Evolutionary conservation across 495 filamentous ascomycete genomes (phyloP).

Genomic region (Aspergillus asperescens): DNA sequence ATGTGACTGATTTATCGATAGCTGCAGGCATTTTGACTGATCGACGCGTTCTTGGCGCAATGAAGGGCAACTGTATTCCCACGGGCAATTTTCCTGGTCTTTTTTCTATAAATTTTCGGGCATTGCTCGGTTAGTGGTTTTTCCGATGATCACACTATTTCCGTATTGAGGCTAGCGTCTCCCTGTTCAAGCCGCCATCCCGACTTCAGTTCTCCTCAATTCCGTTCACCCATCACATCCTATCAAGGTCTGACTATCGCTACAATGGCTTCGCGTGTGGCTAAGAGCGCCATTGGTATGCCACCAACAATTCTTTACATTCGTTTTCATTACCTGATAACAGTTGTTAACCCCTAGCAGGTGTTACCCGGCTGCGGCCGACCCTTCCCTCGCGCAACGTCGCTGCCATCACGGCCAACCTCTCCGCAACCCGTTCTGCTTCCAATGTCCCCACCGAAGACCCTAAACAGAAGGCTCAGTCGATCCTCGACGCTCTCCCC

Average conservation of each 20-base stretch:
- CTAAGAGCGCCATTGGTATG: constrained; percentile 87
- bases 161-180: constrained; percentile 74
- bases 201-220: constrained; percentile 45
- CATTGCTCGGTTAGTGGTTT: constrained; percentile 33
- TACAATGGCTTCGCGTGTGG: constrained; percentile 94
- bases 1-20: constrained; percentile 21
- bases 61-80: background rate
- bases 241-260: constrained; percentile 33
- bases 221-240: constrained; percentile 40
- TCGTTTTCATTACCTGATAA: constrained; percentile 7
- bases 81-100: constrained; percentile 18
- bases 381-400: constrained; percentile 61
- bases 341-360: constrained; percentile 46
- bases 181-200: constrained; percentile 77
- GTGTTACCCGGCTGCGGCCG: constrained; percentile 84
- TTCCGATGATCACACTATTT: constrained; percentile 52
- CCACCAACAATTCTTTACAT: constrained; percentile 14
- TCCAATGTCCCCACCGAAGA: constrained; percentile 78
- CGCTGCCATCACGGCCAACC: constrained; percentile 62
- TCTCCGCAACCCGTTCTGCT: constrained; percentile 58
- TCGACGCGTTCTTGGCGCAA: background rate
- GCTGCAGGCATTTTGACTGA: constrained; percentile 31
- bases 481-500: constrained; percentile 83
- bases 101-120: constrained; percentile 30
- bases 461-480: constrained; percentile 91